These are phyloP conservation scores for Amphibolis antarctica DNA, from an alignment of 106 monocot genomes.

Conservation along the genomic window DNA sequence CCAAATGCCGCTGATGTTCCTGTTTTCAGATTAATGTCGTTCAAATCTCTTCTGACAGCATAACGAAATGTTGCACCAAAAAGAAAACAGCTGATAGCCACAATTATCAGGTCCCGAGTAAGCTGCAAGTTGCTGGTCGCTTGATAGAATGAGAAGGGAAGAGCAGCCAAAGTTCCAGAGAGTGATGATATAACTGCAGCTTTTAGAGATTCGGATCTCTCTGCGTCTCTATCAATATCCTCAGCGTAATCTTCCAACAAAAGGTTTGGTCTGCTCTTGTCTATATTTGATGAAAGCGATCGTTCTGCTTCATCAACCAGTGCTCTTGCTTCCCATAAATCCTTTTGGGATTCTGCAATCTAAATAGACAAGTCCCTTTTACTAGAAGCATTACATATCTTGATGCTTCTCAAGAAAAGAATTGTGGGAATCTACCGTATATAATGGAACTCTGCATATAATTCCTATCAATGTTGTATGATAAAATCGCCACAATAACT, in stretches of 20 bases:
- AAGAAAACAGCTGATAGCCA: constrained; percentile 58
- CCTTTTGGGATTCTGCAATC: constrained; percentile 71
- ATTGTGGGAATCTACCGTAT: no score
- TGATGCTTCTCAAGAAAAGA: no score
- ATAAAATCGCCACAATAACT: no score
- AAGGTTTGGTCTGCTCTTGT: constrained; percentile 2
- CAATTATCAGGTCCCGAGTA: constrained; percentile 17
- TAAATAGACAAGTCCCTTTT: constrained; percentile 2
- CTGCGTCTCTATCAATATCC: constrained; percentile 19
- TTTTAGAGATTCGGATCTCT: constrained; percentile 72
- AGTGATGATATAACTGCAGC: constrained; percentile 61
- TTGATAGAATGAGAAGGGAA: constrained; percentile 62
- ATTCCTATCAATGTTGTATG: no score
- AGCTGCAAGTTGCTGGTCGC: constrained; percentile 28
- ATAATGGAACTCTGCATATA: no score
- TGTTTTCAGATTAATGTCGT: constrained; percentile 80
- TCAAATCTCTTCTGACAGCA: constrained; percentile 64
- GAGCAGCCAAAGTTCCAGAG: constrained; percentile 48
- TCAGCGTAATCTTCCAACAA: neutral
- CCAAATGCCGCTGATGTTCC: constrained; percentile 75
- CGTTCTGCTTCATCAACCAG: constrained; percentile 68
- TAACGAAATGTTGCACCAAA: constrained; percentile 90
- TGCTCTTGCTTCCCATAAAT: constrained; percentile 47
- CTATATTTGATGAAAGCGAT: constrained; percentile 32
- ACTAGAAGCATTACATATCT: neutral